phyloP scores from a whole-genome alignment of 1,284 basidiomycete species.

The Ceraceosorus bombacis region DNA sequence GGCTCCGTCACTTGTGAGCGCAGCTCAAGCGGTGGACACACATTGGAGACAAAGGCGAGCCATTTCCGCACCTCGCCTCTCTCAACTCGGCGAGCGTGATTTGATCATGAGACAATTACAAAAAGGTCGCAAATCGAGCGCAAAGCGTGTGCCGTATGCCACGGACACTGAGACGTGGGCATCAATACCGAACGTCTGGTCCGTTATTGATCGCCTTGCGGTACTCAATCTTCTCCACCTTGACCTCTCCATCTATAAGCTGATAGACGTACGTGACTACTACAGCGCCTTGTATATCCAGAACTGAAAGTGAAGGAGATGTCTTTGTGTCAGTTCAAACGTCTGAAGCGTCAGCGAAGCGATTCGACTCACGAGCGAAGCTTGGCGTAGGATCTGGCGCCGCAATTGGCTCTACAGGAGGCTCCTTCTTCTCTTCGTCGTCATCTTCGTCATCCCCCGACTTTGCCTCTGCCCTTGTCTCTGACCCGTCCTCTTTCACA shows the following conservation, averaged over 20 bases:
- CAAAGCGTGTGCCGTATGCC: no score
- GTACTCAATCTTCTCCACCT: constrained; percentile 48
- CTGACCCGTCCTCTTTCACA: constrained; percentile 1
- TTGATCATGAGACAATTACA: no score
- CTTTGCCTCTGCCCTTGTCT: not conserved
- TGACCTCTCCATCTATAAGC: constrained; percentile 45
- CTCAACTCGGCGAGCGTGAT: no score
- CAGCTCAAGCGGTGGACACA: no score
- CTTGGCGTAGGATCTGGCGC: constrained; percentile 30
- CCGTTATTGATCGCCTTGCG: constrained; percentile 19
- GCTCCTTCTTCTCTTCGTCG: constrained; percentile 4
- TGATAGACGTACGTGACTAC: constrained; percentile 48
- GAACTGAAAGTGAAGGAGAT: constrained; percentile 16
- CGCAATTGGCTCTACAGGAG: constrained; percentile 17
- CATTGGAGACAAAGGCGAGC: no score
- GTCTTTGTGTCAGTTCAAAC: not conserved
- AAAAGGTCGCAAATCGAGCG: no score
- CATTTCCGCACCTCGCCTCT: no score
- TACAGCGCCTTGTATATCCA: constrained; percentile 45
- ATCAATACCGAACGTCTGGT: no score
- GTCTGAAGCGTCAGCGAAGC: not conserved
- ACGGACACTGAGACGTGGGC: no score
- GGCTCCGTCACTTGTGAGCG: no score
- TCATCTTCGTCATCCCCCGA: not conserved
- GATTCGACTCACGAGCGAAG: constrained; percentile 32